phyloP scores from a whole-genome alignment of 257 asterid genomes.

The Jacaranda mimosifolia region DNA sequence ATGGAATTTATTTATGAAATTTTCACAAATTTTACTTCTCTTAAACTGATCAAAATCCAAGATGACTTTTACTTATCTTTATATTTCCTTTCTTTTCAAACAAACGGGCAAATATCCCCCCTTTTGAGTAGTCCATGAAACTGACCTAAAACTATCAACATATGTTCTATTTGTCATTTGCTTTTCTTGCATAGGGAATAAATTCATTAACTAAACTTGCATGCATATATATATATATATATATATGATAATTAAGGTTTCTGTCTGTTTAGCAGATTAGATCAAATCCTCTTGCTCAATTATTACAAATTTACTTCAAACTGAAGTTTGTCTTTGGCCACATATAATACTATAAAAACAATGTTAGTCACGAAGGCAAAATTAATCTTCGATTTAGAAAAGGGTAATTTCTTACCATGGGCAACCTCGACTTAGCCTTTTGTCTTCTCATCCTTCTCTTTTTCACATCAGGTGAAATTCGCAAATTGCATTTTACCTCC shows the following conservation, averaged over 20 bases:
- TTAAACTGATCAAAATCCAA: background rate
- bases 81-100: background rate
- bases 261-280: too few relatives aligned
- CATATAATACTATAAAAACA: background rate
- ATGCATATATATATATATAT: background rate
- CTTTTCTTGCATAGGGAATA: background rate
- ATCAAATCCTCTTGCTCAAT: too few relatives aligned
- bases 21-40: too few relatives aligned
- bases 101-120: background rate
- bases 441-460: slow-evolving; percentile 1
- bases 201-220: background rate
- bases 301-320: background rate
- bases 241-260: background rate
- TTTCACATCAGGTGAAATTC: slow-evolving; percentile 17
- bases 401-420: background rate
- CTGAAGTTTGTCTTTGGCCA: background rate
- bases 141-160: background rate
- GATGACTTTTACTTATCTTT: background rate
- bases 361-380: background rate
- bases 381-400: background rate
- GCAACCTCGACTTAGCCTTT: background rate
- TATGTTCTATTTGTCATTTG: background rate
- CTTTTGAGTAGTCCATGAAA: background rate
- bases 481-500: too few relatives aligned
- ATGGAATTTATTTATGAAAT: too few relatives aligned